Evolutionary conservation across 768 basidiomycete genomes (phyloP), one percentile per base, ranked within the genome.

Genomic region (Clavulina sp.): DNA sequence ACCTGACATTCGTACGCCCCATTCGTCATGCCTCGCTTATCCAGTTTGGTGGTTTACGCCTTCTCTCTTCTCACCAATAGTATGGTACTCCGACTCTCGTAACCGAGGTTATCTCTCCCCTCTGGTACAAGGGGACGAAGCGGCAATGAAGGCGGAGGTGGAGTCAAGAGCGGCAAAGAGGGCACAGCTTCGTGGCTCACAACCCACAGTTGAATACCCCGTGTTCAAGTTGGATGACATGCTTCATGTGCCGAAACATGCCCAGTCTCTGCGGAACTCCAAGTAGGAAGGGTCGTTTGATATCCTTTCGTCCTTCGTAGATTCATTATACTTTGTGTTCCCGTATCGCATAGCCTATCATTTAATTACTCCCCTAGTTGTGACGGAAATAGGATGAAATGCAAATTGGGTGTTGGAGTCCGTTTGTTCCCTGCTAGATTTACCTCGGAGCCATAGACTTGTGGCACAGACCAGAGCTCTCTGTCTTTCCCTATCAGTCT

Each of bases 81-180:
- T 77, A 26, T 88, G 85, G 81, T 88, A 88, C 60, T 76, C 80
- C 21, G 71, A 74, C 52, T 72, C 76, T 68, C 68, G 65, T 57
- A 84, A 87, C 60, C 73, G 85, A 48, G 85, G 85, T 1, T 88
- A 81, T 61, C 66, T 88, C 24, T 77, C 84, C 7, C 71, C 71
- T 0, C 50, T 16, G 43, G 24, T 46, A 9, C 13, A 28, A 26
- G 43, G 43, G 9, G 43, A 46, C 26, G 26, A 16, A 46, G 13
- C 26, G 26, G 43, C 16, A 9, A 16, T 46, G 9, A 16, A 46
- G 26, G 43, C 43, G 26, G 43, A 46, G 26, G 13, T 46, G 13
- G 43, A 46, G 43, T 46, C 43, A 24, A 46, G 43, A 24, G 13
- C 9, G 43, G 9, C 9, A 26, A 46, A 46, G 26, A 9, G 43